phyloP scores from a whole-genome alignment of 192 early-diverging fungal species.

The Ambispora gerdemannii region DNA sequence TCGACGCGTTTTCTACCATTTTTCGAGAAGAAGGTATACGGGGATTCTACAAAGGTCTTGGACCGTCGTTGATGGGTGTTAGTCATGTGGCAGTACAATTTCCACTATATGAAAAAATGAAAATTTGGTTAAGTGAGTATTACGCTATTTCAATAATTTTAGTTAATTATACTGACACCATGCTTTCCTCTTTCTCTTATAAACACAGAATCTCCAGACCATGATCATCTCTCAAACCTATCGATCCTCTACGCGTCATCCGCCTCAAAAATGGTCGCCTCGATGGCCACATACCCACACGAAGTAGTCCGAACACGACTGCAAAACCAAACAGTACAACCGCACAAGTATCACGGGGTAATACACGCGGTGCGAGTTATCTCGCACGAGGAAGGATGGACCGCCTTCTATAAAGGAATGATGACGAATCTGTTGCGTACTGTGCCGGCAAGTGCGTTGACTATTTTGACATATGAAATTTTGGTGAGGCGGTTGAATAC shows the following conservation, averaged over 20 bases:
- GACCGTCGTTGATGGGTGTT: conserved; percentile 87
- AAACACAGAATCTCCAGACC: conserved; percentile 36
- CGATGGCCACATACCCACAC: conserved; percentile 89
- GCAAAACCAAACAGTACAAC: conserved; percentile 76
- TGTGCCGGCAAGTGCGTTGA: conserved; percentile 82
- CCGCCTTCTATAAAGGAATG: conserved; percentile 87
- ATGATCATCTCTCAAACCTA: conserved; percentile 39
- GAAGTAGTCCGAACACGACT: conserved; percentile 92
- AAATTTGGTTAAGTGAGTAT: conserved; percentile 55
- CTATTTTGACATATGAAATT: conserved; percentile 86
- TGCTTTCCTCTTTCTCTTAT: too few species aligned
- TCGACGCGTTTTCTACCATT: conserved; percentile 79
- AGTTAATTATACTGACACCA: too few species aligned
- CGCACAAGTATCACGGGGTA: conserved; percentile 81
- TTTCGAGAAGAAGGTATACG: conserved; percentile 66
- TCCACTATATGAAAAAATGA: conserved; percentile 92
- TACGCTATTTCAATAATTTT: too few species aligned
- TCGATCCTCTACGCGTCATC: conserved; percentile 79
- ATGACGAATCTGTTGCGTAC: conserved; percentile 82
- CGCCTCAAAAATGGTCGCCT: conserved; percentile 86
- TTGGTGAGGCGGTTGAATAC: conserved; percentile 61
- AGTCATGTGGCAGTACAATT: conserved; percentile 93
- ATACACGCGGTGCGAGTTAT: conserved; percentile 74
- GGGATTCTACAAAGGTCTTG: conserved; percentile 91
- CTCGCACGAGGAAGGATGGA: conserved; percentile 69